A percentile compares a stretch with the other conserved stretches of the same genome.
phyloP scores from a whole-genome alignment of 1,284 basidiomycete species.

The Leccinum griseonigrum region DNA sequence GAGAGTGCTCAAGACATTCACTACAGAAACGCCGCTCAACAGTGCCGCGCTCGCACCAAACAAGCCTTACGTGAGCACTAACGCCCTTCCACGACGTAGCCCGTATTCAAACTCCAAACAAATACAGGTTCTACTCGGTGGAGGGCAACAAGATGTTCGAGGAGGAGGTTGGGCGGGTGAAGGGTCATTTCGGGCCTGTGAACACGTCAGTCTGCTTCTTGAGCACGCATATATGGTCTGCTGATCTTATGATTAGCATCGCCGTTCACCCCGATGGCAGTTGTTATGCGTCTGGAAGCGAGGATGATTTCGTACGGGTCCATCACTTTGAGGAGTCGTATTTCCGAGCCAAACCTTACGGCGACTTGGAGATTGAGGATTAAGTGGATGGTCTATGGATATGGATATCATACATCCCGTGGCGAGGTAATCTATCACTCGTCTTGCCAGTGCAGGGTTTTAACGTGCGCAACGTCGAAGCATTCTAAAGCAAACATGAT shows the following conservation, averaged over 20 bases:
- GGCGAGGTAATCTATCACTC: slow-evolving; percentile 10
- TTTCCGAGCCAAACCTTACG: slow-evolving; percentile 87
- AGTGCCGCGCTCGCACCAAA: slow-evolving; percentile 86
- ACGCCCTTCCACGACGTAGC: slow-evolving; percentile 1
- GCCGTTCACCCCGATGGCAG: slow-evolving; percentile 91
- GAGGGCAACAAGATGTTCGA: slow-evolving; percentile 98
- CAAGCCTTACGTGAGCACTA: slow-evolving; percentile 71
- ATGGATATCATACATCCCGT: slow-evolving; percentile 9
- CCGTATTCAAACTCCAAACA: not conserved
- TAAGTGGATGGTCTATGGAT: slow-evolving; percentile 8
- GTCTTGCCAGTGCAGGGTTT: not conserved
- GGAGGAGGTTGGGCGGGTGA: slow-evolving; percentile 96
- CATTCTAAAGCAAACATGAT: no score
- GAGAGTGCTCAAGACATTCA: slow-evolving; percentile 89
- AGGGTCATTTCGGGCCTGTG: slow-evolving; percentile 96
- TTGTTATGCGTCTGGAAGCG: slow-evolving; percentile 91
- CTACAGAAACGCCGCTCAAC: slow-evolving; percentile 95
- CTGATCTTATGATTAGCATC: slow-evolving; percentile 49
- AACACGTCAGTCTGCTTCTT: slow-evolving; percentile 72
- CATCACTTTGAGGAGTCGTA: slow-evolving; percentile 93
- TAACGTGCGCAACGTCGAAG: not conserved
- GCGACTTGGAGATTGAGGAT: slow-evolving; percentile 73
- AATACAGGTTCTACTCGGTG: slow-evolving; percentile 80
- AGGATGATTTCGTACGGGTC: slow-evolving; percentile 93
- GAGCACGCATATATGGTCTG: slow-evolving; percentile 1